Percentiles rank a stretch among this genome's conserved stretches.
Evolutionary conservation across 148 eudicot species (phyloP).

Genomic region (Rhododendron ferrugineum): DNA sequence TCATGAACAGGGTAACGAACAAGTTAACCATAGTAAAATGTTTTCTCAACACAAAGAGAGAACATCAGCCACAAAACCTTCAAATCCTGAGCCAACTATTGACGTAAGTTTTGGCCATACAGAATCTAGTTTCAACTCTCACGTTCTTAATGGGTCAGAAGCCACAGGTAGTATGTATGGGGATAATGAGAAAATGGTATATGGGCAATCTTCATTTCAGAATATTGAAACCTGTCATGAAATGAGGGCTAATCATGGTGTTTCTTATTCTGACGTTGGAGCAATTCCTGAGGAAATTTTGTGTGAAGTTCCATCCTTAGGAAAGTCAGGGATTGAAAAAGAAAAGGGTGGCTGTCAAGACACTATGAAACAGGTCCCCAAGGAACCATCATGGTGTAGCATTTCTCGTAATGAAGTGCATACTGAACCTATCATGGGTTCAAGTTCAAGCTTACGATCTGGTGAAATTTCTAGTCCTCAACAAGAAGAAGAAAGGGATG

Average conservation of each 20-base stretch:
- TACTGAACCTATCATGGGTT: not conserved
- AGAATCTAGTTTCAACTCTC: conserved; percentile 2
- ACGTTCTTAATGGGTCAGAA: conserved; percentile 1
- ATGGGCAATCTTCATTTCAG: conserved; percentile 1
- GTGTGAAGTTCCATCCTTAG: not conserved
- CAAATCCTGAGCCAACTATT: conserved; percentile 14
- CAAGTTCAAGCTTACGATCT: not conserved
- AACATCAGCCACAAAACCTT: conserved; percentile 2
- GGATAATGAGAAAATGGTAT: not conserved
- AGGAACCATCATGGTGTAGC: not conserved
- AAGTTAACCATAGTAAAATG: not conserved
- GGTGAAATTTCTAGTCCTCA: not conserved
- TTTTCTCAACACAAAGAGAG: conserved; percentile 8
- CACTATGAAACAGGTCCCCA: not conserved
- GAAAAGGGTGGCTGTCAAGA: conserved; percentile 1
- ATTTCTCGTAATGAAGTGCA: not conserved
- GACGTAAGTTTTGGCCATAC: conserved; percentile 1
- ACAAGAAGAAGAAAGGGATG: conserved; percentile 7
- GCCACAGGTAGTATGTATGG: not conserved
- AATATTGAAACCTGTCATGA: not conserved
- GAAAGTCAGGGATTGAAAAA: not conserved
- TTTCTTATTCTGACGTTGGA: not conserved
- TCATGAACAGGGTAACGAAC: not conserved
- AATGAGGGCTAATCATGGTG: conserved; percentile 11
- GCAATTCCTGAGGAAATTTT: not conserved